Percentiles rank a stretch among this genome's conserved stretches.
These are phyloP conservation scores for Stachybotrys elegans DNA, from an alignment of 2,329 filamentous ascomycete genomes.

Conservation along the genomic window DNA sequence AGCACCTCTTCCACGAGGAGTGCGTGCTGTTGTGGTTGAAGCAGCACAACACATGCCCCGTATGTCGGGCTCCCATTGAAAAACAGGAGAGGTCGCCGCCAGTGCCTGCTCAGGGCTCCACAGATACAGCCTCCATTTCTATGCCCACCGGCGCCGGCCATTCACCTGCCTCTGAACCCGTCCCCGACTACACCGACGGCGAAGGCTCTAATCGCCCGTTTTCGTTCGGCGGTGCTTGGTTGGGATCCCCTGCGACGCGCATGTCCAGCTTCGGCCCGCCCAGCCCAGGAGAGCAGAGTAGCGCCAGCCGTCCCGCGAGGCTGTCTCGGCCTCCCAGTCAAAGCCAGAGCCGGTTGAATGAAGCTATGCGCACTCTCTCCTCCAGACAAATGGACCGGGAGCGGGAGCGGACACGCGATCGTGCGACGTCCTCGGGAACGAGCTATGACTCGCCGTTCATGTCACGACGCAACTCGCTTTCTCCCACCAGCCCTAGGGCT, in stretches of 20 bases:
- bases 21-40: slow-evolving; percentile 81
- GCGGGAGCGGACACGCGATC: slow-evolving; percentile 18
- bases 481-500: slow-evolving; percentile 30
- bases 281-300: neutral
- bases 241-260: too few relatives aligned
- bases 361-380: slow-evolving; percentile 24
- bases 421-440: slow-evolving; percentile 17
- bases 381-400: slow-evolving; percentile 19
- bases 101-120: too few relatives aligned
- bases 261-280: too few relatives aligned
- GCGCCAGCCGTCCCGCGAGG: slow-evolving; percentile 9
- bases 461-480: slow-evolving; percentile 32
- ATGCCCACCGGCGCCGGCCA: too few relatives aligned
- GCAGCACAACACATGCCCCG: slow-evolving; percentile 90
- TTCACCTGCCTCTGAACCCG: too few relatives aligned
- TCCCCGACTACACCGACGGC: too few relatives aligned
- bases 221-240: too few relatives aligned
- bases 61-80: slow-evolving; percentile 61
- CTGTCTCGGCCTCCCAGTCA: slow-evolving; percentile 20
- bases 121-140: too few relatives aligned
- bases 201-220: too few relatives aligned
- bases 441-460: slow-evolving; percentile 27
- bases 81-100: too few relatives aligned
- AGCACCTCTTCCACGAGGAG: slow-evolving; percentile 86
- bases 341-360: slow-evolving; percentile 21